Percentiles rank a stretch among this genome's conserved stretches.
Conservation (phyloP, 2,329 filamentous ascomycete species). For the Calycina herbarum region DNA sequence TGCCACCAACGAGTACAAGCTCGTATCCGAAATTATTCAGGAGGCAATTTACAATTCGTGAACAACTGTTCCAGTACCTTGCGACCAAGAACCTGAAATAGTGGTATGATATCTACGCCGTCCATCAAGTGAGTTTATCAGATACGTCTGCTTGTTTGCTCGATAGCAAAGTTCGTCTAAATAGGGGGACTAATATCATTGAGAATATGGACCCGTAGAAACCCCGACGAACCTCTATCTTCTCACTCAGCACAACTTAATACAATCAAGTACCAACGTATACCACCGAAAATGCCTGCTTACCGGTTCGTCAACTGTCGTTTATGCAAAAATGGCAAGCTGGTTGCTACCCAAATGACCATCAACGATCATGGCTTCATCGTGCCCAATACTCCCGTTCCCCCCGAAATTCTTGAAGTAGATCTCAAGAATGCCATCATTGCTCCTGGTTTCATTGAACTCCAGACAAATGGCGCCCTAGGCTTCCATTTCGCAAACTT, state of each 20-base stretch:
- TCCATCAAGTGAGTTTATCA: neutral
- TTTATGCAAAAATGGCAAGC: conserved; percentile 28
- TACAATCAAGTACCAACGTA: neutral
- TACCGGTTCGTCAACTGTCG: conserved; percentile 32
- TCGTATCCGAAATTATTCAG: too few species aligned
- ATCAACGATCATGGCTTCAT: conserved; percentile 29
- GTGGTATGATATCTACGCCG: neutral
- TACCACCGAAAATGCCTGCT: conserved; percentile 11
- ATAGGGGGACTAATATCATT: neutral
- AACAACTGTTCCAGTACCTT: neutral
- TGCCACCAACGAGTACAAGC: neutral
- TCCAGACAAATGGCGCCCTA: conserved; percentile 50
- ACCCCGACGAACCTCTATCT: neutral
- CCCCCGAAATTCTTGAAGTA: conserved; percentile 22
- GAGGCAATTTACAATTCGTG: too few species aligned
- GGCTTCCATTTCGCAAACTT: conserved; percentile 56
- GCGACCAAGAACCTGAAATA: neutral
- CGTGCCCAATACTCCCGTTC: conserved; percentile 29
- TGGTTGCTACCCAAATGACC: conserved; percentile 27
- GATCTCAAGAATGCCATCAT: conserved; percentile 52
- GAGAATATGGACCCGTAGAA: neutral
- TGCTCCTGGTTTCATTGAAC: conserved; percentile 54
- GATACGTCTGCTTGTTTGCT: neutral
- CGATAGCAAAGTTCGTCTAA: neutral
- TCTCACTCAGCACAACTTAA: neutral